Conservation (phyloP, 179 eudicot genomes). For the Silene vulgaris region DNA sequence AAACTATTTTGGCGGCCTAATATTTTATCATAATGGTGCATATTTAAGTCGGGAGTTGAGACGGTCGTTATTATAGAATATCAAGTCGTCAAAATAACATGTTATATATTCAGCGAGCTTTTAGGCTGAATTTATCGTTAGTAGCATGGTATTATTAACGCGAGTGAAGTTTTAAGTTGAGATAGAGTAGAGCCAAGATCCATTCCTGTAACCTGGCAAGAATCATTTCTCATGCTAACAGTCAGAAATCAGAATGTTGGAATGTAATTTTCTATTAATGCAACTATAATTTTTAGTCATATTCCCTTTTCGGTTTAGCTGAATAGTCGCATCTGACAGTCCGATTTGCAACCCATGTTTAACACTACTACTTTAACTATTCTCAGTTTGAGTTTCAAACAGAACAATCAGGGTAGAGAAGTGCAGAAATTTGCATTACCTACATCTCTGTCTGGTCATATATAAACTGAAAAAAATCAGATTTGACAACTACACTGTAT, state of each 20-base stretch:
- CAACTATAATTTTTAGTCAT: neutral
- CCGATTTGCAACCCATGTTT: too few relatives aligned
- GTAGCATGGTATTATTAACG: neutral
- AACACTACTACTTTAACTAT: too few relatives aligned
- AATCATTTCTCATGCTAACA: slow-evolving; percentile 3
- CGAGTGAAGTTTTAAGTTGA: too few relatives aligned
- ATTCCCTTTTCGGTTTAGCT: neutral
- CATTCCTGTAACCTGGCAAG: slow-evolving; percentile 12
- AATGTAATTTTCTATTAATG: slow-evolving; percentile 14
- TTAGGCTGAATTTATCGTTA: neutral
- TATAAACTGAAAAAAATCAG: neutral
- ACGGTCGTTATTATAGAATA: neutral
- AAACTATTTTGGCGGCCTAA: too few relatives aligned
- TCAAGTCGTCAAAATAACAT: neutral
- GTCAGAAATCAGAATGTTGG: slow-evolving; percentile 5
- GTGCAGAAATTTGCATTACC: too few relatives aligned
- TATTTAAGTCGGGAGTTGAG: neutral
- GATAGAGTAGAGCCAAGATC: too few relatives aligned
- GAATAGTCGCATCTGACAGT: too few relatives aligned
- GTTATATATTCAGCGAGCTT: neutral
- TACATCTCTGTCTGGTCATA: too few relatives aligned
- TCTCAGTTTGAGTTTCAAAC: too few relatives aligned
- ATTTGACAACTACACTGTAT: neutral
- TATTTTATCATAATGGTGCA: neutral
- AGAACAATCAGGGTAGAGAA: too few relatives aligned